phyloP scores from a whole-genome alignment of 139 green algal genomes.

The Eudorina sp. region DNA sequence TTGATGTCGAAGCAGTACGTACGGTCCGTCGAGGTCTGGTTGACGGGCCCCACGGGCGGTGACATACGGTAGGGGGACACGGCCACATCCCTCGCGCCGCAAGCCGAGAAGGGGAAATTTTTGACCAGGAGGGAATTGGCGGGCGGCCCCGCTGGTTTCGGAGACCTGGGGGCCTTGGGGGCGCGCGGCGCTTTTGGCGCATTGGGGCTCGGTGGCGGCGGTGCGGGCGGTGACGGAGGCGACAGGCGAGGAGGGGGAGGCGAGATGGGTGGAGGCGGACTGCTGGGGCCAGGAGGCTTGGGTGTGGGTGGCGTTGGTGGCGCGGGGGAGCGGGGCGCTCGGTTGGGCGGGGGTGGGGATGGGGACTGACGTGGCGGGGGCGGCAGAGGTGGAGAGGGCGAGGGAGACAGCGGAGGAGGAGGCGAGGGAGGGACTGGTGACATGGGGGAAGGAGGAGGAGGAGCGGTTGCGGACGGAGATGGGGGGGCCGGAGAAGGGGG shows the following conservation, averaged over 20 bases:
- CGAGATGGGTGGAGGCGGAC: not conserved
- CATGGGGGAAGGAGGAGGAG: not conserved
- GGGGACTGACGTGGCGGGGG: not conserved
- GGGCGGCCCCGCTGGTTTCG: too few species aligned
- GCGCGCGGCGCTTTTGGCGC: not conserved
- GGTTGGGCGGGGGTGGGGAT: not conserved
- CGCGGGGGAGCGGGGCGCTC: too few species aligned
- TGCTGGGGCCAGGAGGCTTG: too few species aligned
- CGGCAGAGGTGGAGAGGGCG: not conserved
- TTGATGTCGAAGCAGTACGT: not conserved
- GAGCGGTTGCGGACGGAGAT: too few species aligned
- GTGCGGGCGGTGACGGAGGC: not conserved
- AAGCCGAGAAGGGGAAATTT: not conserved
- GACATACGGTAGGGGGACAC: not conserved
- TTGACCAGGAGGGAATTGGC: not conserved
- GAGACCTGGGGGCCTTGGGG: too few species aligned
- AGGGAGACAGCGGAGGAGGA: too few species aligned
- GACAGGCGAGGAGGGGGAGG: not conserved
- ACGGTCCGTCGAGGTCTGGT: not conserved
- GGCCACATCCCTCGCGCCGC: not conserved
- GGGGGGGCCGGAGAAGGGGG: too few species aligned
- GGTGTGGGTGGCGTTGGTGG: not conserved
- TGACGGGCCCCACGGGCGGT: not conserved
- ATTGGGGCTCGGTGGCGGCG: not conserved
- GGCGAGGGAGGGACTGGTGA: not conserved